These are phyloP conservation scores for Cantharellus anzutake DNA, from an alignment of 768 basidiomycete species.

Conservation along the genomic window DNA sequence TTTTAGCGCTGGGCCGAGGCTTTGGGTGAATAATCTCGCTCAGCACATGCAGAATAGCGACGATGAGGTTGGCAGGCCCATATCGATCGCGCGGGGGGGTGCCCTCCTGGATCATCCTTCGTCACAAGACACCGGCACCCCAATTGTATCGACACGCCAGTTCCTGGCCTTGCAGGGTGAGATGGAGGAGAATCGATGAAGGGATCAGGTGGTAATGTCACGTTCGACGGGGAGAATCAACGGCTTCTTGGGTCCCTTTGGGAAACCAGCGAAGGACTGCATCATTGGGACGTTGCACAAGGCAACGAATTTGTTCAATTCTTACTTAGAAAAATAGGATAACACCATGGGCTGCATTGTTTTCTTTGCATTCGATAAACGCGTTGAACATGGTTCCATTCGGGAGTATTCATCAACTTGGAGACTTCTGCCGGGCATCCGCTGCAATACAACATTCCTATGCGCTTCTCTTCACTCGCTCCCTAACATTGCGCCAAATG, in stretches of 20 bases:
- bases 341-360: conserved; percentile 7
- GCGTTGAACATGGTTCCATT: background rate
- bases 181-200: background rate
- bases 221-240: conserved; percentile 7
- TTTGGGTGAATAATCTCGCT: conserved; percentile 14
- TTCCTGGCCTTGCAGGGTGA: conserved; percentile 18
- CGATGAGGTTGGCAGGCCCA: conserved; percentile 20
- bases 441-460: conserved; percentile 11
- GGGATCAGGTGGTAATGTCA: background rate
- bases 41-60: conserved; percentile 21
- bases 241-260: conserved; percentile 6
- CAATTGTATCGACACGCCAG: conserved; percentile 22
- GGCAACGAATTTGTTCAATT: conserved; percentile 8
- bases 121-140: conserved; percentile 21
- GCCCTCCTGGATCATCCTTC: conserved; percentile 22
- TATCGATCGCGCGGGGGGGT: conserved; percentile 17
- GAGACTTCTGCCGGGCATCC: conserved; percentile 11
- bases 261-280: conserved; percentile 5
- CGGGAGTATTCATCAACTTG: conserved; percentile 4
- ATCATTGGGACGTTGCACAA: conserved; percentile 8
- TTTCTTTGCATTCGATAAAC: background rate
- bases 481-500: conserved; percentile 8
- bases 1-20: background rate
- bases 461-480: conserved; percentile 10
- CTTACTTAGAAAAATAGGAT: conserved; percentile 11